Base-by-base conservation (phyloP, 805 yeast genomes). In the Ogataea thermomethanolica region DNA sequence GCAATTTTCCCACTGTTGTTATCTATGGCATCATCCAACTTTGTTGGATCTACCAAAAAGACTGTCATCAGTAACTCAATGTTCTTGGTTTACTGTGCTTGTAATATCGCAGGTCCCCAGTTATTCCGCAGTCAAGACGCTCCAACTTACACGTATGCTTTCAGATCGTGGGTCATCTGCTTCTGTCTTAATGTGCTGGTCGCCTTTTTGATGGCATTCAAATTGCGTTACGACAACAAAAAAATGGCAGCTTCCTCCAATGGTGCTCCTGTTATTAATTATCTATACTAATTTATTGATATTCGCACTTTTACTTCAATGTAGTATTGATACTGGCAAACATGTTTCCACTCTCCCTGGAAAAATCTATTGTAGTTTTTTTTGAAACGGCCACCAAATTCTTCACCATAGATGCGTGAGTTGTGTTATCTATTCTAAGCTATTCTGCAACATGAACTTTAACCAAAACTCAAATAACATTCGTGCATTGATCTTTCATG, bases 61-160 rank as follows among this genome's bases (percentile, higher is more conserved):
- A 63, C 76, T 47, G 65, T 74, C 8, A 71, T 76, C 14, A 73
- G 74, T 37, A 79, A 79, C 9, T 58, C 76, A 25, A 70, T 73
- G 29, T 68, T 82, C 61, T 67, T 81, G 38, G 76, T 76, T 8
- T 83, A 79, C 57, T 78, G 85, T 35, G 73, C 77, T 24, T 84
- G 86, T 12, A 78, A 79, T 55, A 65, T 83, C 35, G 74, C 78
- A 35, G 89, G 89, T 5, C 87, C 90, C 4, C 87, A 81, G 56
- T 69, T 84, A 13, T 84, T 83, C 65, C 69, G 67, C 44, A 60
- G 71, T 1, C 53, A 62, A 8, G 77, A 80, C 39, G 78, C 76
- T 15, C 88, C 88, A 12, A 56, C 59, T 15, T 84, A 81, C 55
- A 60, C 58, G 7, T 73, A 76, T 27, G 85, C 82, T 4, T 77